phyloP scores from a whole-genome alignment of 2,329 filamentous ascomycete genomes.

The Monilinia polystroma region DNA sequence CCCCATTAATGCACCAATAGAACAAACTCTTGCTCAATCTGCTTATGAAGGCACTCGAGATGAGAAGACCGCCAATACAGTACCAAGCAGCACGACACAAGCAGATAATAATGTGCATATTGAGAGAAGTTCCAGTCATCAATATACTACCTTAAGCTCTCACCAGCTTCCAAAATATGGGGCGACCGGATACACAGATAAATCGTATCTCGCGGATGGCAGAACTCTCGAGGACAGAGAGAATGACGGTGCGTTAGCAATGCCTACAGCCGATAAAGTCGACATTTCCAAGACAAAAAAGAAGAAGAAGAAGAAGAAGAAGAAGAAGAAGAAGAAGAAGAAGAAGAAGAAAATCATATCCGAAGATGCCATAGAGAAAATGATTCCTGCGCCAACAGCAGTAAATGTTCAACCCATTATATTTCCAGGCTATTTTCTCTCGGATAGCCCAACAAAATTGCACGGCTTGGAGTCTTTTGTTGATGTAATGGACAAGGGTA shows the following conservation, averaged over 20 bases:
- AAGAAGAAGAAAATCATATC: background rate
- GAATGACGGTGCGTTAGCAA: too few species aligned
- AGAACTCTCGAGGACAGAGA: background rate
- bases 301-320: slow-evolving; percentile 13
- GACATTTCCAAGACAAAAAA: background rate
- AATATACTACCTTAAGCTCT: background rate
- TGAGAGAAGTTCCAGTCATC: background rate
- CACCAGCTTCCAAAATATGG: background rate
- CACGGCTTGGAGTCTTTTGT: too few species aligned
- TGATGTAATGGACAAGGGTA: background rate
- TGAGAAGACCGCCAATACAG: background rate
- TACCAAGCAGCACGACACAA: background rate
- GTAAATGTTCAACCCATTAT: too few species aligned
- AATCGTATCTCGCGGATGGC: background rate
- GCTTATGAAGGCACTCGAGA: background rate
- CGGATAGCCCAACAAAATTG: too few species aligned
- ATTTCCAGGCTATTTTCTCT: background rate
- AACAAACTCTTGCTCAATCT: background rate
- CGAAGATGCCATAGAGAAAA: background rate
- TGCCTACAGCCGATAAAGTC: background rate
- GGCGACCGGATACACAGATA: background rate
- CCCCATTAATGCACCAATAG: background rate
- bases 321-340: slow-evolving; percentile 9
- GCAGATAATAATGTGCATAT: background rate
- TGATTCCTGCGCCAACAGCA: background rate